A percentile compares a stretch with the other conserved stretches of the same genome.
These are phyloP conservation scores for Xylariaceae sp. DNA, from an alignment of 2,329 filamentous ascomycete species.

Conservation along the genomic window DNA sequence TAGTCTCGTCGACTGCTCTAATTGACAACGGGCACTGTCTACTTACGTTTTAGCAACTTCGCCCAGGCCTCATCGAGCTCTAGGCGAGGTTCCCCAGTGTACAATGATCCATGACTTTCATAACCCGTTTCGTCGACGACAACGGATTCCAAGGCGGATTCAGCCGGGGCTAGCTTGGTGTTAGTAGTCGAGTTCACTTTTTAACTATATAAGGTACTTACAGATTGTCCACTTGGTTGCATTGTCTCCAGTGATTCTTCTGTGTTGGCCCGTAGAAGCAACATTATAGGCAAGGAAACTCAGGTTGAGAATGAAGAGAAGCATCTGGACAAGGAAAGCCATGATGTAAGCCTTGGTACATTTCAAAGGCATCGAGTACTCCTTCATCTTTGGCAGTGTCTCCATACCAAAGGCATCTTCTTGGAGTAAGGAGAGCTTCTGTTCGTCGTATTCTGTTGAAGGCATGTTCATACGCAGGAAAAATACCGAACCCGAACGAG, in stretches of 20 bases:
- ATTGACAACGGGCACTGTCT: not conserved
- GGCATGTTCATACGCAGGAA: not conserved
- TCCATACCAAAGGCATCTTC: not conserved
- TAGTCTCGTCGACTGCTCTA: not conserved
- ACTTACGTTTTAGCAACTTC: constrained; percentile 1
- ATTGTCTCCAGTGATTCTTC: not conserved
- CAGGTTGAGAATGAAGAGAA: not conserved
- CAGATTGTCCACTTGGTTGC: not conserved
- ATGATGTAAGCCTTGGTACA: not conserved
- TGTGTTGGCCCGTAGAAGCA: not conserved
- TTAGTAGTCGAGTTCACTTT: not conserved
- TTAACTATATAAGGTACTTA: not conserved
- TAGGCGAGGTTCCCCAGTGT: constrained; percentile 1
- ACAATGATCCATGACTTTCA: not conserved
- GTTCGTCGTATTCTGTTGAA: not conserved
- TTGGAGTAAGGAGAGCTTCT: not conserved
- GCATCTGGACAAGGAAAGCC: not conserved
- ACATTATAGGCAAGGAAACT: not conserved
- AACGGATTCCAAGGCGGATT: not conserved
- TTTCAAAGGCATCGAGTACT: not conserved
- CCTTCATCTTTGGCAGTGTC: not conserved
- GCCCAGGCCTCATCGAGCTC: constrained; percentile 12
- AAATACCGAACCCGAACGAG: not conserved
- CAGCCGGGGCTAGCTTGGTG: not conserved
- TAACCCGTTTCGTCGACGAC: not conserved